Evolutionary conservation across 768 basidiomycete species (phyloP).

Genomic region (Crepidotus variabilis): DNA sequence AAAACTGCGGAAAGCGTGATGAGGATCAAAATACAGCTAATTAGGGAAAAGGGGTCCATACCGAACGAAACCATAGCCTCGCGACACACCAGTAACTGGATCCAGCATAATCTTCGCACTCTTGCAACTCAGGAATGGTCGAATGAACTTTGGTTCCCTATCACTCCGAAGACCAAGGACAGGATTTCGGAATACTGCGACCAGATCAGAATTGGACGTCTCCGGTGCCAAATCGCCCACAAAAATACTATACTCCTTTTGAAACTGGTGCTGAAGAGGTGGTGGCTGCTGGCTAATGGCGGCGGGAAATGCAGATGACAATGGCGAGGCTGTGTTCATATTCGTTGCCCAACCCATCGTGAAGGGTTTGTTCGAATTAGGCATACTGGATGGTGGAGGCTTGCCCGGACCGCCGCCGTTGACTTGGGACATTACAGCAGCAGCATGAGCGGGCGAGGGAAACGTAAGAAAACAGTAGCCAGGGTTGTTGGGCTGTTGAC

Average conservation of each 20-base stretch:
- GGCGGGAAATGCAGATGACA: conserved; percentile 28
- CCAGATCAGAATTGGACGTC: conserved; percentile 93
- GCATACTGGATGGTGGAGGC: conserved; percentile 58
- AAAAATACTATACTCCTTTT: conserved; percentile 91
- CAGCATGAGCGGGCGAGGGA: conserved; percentile 64
- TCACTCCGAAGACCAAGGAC: conserved; percentile 82
- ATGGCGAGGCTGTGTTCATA: conserved; percentile 28
- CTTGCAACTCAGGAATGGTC: conserved; percentile 88
- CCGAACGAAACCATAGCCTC: conserved; percentile 94
- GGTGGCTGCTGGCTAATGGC: conserved; percentile 18
- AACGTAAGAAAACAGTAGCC: conserved; percentile 90
- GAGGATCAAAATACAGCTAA: conserved; percentile 6
- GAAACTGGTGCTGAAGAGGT: conserved; percentile 46
- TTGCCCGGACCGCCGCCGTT: conserved; percentile 36
- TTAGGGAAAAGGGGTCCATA: conserved; percentile 22
- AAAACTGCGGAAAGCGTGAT: conserved; percentile 47
- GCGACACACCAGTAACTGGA: conserved; percentile 82
- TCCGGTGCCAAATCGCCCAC: conserved; percentile 93
- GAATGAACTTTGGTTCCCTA: conserved; percentile 84
- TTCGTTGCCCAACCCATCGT: conserved; percentile 72
- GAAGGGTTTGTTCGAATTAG: conserved; percentile 81
- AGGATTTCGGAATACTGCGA: conserved; percentile 88
- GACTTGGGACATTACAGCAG: conserved; percentile 68
- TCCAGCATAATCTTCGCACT: conserved; percentile 96
- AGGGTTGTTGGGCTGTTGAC: conserved; percentile 75